phyloP scores from a whole-genome alignment of 148 eudicot species.

The Silene conica region DNA sequence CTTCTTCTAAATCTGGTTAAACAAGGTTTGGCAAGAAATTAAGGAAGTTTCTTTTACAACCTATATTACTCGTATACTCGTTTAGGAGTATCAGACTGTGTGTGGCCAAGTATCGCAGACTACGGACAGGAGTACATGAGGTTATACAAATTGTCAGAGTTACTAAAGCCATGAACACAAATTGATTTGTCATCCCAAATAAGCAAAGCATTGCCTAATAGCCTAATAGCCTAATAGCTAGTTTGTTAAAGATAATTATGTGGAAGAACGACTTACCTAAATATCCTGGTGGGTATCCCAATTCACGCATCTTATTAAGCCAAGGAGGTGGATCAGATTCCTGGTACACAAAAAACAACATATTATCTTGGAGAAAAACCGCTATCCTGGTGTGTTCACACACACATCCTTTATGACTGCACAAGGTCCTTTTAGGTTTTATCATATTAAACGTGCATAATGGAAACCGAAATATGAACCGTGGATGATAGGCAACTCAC shows the following conservation, averaged over 20 bases:
- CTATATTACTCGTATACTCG: neutral
- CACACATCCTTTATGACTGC: neutral
- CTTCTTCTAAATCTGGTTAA: constrained; percentile 32
- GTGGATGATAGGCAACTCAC: constrained; percentile 22
- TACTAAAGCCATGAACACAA: neutral
- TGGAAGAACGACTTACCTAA: constrained; percentile 35
- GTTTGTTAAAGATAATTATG: neutral
- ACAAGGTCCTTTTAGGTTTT: too few relatives aligned
- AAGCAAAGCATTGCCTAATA: neutral
- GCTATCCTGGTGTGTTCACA: neutral
- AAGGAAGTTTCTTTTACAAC: constrained; percentile 1
- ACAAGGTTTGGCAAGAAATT: neutral
- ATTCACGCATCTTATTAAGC: constrained; percentile 56
- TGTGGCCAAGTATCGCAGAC: neutral
- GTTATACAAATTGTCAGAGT: too few relatives aligned
- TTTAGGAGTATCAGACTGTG: neutral
- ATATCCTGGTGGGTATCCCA: constrained; percentile 60
- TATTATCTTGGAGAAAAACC: neutral
- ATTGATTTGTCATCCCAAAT: neutral
- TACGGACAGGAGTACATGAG: neutral
- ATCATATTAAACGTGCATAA: too few relatives aligned
- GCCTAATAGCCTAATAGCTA: neutral
- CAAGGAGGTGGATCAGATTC: constrained; percentile 68
- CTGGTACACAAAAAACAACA: constrained; percentile 19
- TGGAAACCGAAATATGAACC: neutral